Evolutionary conservation across 2,329 filamentous ascomycete genomes (phyloP).

Genomic region (Harringtonia lauricola): DNA sequence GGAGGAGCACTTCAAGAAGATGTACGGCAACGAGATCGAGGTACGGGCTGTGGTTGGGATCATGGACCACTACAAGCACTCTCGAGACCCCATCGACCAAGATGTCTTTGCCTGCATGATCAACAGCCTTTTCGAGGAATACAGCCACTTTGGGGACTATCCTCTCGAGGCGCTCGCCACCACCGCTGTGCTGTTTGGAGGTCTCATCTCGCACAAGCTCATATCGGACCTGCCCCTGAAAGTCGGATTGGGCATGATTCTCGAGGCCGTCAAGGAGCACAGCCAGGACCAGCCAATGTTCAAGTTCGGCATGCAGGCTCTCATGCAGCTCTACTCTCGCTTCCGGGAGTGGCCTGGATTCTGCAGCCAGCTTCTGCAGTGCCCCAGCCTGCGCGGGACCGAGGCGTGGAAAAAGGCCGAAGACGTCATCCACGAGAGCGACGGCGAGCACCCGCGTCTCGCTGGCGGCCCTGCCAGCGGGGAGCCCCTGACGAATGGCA

Average conservation of each 20-base stretch:
- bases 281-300: slow-evolving; percentile 83
- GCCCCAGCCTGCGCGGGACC: slow-evolving; percentile 71
- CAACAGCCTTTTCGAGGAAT: slow-evolving; percentile 93
- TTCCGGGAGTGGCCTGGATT: slow-evolving; percentile 94
- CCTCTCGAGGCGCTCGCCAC: slow-evolving; percentile 92
- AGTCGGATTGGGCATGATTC: slow-evolving; percentile 91
- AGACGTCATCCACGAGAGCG: slow-evolving; percentile 61
- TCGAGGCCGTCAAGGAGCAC: slow-evolving; percentile 89
- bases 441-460: slow-evolving; percentile 34
- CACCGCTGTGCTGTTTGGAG: slow-evolving; percentile 91
- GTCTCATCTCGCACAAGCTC: slow-evolving; percentile 87
- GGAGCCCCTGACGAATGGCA: slow-evolving; percentile 58
- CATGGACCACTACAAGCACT: slow-evolving; percentile 79
- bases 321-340: slow-evolving; percentile 76
- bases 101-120: slow-evolving; percentile 99
- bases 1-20: slow-evolving; percentile 96
- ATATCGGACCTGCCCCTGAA: slow-evolving; percentile 84
- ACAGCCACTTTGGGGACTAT: slow-evolving; percentile 89
- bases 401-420: slow-evolving; percentile 76
- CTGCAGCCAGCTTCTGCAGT: slow-evolving; percentile 73
- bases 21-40: slow-evolving; percentile 88
- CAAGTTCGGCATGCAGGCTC: slow-evolving; percentile 91
- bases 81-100: slow-evolving; percentile 72
- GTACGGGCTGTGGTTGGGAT: slow-evolving; percentile 78
- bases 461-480: slow-evolving; percentile 15